phyloP scores from a whole-genome alignment of 2,329 filamentous ascomycete genomes.

The Fusarium virguliforme region DNA sequence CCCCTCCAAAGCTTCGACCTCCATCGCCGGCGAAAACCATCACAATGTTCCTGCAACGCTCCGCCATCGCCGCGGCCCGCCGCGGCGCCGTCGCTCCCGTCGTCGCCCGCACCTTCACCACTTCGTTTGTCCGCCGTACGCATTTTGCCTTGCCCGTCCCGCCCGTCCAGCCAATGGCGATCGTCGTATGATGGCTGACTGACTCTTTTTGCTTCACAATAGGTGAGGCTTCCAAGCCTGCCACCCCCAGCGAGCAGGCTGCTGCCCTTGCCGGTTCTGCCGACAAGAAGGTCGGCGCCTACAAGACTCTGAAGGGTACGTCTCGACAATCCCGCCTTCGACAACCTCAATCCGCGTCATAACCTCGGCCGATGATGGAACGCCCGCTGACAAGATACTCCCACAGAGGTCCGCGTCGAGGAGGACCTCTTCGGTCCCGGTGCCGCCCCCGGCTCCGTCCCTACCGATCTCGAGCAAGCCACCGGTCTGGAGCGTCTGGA shows the following conservation, averaged over 20 bases:
- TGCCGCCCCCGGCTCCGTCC: slow-evolving; percentile 85
- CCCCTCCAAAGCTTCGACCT: slow-evolving; percentile 42
- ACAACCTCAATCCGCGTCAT: slow-evolving; percentile 31
- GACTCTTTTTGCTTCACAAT: slow-evolving; percentile 42
- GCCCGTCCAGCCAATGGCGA: slow-evolving; percentile 45
- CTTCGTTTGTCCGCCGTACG: slow-evolving; percentile 74
- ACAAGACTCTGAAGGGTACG: slow-evolving; percentile 67
- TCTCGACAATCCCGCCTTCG: slow-evolving; percentile 44
- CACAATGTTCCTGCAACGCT: slow-evolving; percentile 75
- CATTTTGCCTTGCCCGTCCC: slow-evolving; percentile 44
- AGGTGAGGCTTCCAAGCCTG: slow-evolving; percentile 60
- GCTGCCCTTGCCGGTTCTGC: slow-evolving; percentile 57
- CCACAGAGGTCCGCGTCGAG: slow-evolving; percentile 83
- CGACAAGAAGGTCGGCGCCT: slow-evolving; percentile 64
- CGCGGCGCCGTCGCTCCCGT: slow-evolving; percentile 69
- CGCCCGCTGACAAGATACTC: slow-evolving; percentile 43
- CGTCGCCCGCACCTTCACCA: slow-evolving; percentile 73
- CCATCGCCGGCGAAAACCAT: slow-evolving; percentile 45
- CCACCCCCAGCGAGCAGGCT: slow-evolving; percentile 57
- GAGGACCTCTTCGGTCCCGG: slow-evolving; percentile 90
- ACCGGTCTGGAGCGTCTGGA: slow-evolving; percentile 99
- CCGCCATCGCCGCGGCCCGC: slow-evolving; percentile 73
- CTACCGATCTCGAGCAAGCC: slow-evolving; percentile 94
- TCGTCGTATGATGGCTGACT: slow-evolving; percentile 55
- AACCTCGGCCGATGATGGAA: slow-evolving; percentile 49